Percentiles rank a stretch among this genome's conserved stretches.
Evolutionary conservation across 2,329 filamentous ascomycete genomes (phyloP).

Genomic region (Venturia oleaginea): DNA sequence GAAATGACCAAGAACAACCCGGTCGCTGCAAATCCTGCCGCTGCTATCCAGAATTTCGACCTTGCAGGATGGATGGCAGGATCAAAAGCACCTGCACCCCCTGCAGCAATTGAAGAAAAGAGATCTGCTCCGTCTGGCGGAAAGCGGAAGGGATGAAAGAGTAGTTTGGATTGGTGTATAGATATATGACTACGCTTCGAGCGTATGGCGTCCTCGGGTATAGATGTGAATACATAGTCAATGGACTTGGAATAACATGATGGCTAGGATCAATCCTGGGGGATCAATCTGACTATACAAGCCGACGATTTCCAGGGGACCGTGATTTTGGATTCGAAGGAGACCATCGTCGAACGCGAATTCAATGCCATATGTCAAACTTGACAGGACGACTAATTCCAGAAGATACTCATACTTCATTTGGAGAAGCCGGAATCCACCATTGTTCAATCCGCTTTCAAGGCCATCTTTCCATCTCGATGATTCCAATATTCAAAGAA

Average conservation of each 20-base stretch:
- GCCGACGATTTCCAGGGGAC: not conserved
- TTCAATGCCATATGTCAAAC: not conserved
- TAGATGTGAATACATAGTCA: slow-evolving; percentile 1
- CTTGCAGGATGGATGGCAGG: slow-evolving; percentile 58
- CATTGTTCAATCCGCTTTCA: not conserved
- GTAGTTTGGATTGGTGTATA: not conserved
- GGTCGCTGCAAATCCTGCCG: slow-evolving; percentile 44
- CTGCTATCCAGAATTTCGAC: slow-evolving; percentile 54
- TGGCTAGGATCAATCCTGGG: not conserved
- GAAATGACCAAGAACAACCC: slow-evolving; percentile 73
- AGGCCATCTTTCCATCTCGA: not conserved
- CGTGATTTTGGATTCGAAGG: not conserved
- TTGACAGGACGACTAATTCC: not conserved
- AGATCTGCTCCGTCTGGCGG: slow-evolving; percentile 2
- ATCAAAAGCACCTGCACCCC: not conserved
- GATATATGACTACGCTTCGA: not conserved
- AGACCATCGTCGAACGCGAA: not conserved
- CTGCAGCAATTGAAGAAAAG: slow-evolving; percentile 1
- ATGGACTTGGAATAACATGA: not conserved
- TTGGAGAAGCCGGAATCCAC: not conserved
- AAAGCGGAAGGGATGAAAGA: slow-evolving; percentile 2
- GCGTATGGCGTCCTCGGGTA: not conserved
- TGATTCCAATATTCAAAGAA: not conserved
- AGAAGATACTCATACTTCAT: not conserved
- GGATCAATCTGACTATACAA: not conserved